Percentiles rank a stretch among this genome's conserved stretches.
Evolutionary conservation across 1,139 yeast species (phyloP).

Genomic region (Kodamaea alishanica): DNA sequence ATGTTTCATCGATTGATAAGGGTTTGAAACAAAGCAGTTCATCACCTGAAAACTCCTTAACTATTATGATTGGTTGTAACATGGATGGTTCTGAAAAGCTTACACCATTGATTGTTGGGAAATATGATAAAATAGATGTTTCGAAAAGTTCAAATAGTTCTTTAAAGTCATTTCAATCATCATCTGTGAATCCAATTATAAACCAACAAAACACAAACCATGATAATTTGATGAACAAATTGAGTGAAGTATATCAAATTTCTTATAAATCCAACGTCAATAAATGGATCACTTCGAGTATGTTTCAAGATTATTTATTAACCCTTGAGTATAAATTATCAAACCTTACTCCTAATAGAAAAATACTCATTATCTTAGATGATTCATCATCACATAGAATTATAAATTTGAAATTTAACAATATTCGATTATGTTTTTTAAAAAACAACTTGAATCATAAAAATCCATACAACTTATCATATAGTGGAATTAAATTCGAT

Average conservation of each 20-base stretch:
- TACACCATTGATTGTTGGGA: constrained; percentile 59
- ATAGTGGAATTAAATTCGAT: constrained; percentile 40
- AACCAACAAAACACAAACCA: constrained; percentile 6
- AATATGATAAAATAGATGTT: constrained; percentile 53
- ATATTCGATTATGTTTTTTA: constrained; percentile 45
- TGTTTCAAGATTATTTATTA: constrained; percentile 60
- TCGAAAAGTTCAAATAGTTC: constrained; percentile 28
- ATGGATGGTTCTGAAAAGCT: constrained; percentile 61
- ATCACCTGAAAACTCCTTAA: constrained; percentile 51
- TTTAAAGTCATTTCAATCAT: constrained; percentile 21
- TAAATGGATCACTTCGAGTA: constrained; percentile 64
- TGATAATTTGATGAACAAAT: constrained; percentile 38
- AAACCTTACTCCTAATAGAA: constrained; percentile 37
- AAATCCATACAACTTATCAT: constrained; percentile 35
- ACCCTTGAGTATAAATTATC: constrained; percentile 54
- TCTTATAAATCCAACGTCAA: constrained; percentile 58
- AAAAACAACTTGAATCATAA: constrained; percentile 41
- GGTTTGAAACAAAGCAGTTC: constrained; percentile 44
- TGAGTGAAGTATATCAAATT: constrained; percentile 50
- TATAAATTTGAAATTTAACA: constrained; percentile 51
- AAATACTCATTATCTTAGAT: constrained; percentile 54
- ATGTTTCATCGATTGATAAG: constrained; percentile 44
- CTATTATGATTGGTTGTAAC: constrained; percentile 62
- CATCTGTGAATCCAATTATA: not conserved
- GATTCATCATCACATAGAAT: constrained; percentile 64